These are phyloP conservation scores for Calonectria hongkongensis DNA, from an alignment of 2,329 filamentous ascomycete species.

Conservation along the genomic window DNA sequence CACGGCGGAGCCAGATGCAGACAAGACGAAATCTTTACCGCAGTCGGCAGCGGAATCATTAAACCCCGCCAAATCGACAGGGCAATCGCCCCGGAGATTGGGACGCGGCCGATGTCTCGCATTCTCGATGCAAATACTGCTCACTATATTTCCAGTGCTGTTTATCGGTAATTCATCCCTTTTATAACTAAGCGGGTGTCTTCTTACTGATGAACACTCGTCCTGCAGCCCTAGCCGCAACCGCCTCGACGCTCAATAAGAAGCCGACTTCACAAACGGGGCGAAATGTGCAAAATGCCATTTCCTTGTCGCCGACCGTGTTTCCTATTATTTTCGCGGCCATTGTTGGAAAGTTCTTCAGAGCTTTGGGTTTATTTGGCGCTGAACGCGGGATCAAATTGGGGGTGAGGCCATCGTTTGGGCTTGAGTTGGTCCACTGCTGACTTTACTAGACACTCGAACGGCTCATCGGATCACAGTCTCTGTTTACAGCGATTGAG, in stretches of 20 bases:
- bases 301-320: conserved; percentile 19
- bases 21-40: background rate
- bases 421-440: too few species aligned
- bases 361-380: conserved; percentile 19
- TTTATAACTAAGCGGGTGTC: background rate
- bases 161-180: conserved; percentile 7
- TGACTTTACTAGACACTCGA: conserved; percentile 14
- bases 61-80: background rate
- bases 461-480: conserved; percentile 21
- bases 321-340: conserved; percentile 34
- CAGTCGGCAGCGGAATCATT: background rate
- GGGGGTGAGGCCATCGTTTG: background rate
- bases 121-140: background rate
- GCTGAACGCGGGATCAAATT: conserved; percentile 35
- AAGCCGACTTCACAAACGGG: background rate
- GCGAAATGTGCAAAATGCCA: background rate
- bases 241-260: background rate
- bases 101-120: background rate
- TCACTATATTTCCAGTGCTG: background rate
- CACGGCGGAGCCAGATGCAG: background rate
- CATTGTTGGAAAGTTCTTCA: conserved; percentile 27
- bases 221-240: background rate
- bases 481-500: conserved; percentile 1
- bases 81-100: background rate
- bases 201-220: background rate